Evolutionary conservation across 2,329 filamentous ascomycete genomes (phyloP).

Genomic region (Venturia aucupariae): DNA sequence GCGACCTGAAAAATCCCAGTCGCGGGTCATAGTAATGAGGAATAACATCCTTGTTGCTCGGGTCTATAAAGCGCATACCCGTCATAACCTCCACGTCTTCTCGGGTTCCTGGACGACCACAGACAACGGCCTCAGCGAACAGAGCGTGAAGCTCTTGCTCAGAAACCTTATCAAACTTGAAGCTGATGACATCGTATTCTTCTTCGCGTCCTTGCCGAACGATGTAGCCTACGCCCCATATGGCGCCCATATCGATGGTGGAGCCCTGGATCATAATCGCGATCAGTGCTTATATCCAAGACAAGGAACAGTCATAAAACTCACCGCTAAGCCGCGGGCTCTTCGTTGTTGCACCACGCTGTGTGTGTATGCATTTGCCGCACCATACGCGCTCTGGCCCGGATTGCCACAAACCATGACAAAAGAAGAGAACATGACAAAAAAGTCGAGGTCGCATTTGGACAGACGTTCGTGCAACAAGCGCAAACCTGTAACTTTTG

Average conservation of each 20-base stretch:
- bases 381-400: constrained; percentile 20
- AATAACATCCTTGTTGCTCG: constrained; percentile 7
- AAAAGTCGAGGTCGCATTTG: constrained; percentile 20
- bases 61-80: constrained; percentile 10
- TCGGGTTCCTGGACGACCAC: constrained; percentile 12
- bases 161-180: constrained; percentile 12
- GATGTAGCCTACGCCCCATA: constrained; percentile 4
- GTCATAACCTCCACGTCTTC: constrained; percentile 10
- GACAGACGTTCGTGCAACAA: constrained; percentile 18
- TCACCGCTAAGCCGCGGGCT: constrained; percentile 14
- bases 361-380: constrained; percentile 31
- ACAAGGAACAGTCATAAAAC: not conserved
- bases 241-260: constrained; percentile 6
- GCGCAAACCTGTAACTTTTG: not conserved
- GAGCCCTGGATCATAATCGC: not conserved
- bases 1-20: constrained; percentile 8
- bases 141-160: constrained; percentile 18
- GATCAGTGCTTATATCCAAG: not conserved
- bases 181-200: constrained; percentile 6
- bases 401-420: constrained; percentile 17
- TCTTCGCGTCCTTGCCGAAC: constrained; percentile 8
- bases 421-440: constrained; percentile 22
- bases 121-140: constrained; percentile 17
- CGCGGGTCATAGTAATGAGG: not conserved
- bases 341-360: constrained; percentile 31